Base-by-base conservation (phyloP, 1,284 basidiomycete genomes). In the Sporisorium sorghi region DNA sequence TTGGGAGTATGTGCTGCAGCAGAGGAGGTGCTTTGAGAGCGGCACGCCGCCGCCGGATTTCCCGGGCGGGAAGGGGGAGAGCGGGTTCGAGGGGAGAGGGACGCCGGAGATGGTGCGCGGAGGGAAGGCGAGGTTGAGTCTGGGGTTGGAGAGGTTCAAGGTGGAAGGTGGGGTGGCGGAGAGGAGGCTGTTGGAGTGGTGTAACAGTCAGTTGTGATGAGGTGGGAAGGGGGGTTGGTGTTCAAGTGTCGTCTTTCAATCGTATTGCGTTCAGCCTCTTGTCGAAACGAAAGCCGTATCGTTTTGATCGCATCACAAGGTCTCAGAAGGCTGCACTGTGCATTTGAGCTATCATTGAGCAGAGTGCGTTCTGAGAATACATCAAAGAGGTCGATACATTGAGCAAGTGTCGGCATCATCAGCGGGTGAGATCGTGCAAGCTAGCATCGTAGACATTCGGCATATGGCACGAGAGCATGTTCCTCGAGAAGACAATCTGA, bases 401-500 rank as follows among this genome's bases (percentile, higher is more conserved):
- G 26, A 4, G 24, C 5, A n/a, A n/a, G n/a, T n/a, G n/a, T n/a
- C n/a, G n/a, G 19, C 15, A 15, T 9, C 44, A n/a, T 19, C 11
- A 74, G 3, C 53, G 56, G 5, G 60, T 62, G 5, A 79, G 26
- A 24, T 57, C 60, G 35, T 77, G 68, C 47, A 79, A 51, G 4
- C 44, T 21, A 5, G 35, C 53, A 50, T 75, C 61, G 35, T 77
- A 77, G 6, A 63, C 88, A 76, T 91, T 88, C 21, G 90, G 90
- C 84, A 91, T 85, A 76, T 91, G 89, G 5, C 89, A 87, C 69
- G 89, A 90, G 60, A 93, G 86, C 92, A 93, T 93, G 79, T 91
- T 90, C 78, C 88, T 87, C 26, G 91, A 89, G 84, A 93, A 93
- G 10, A 93, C 88, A 58, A 93, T 90, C 85, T 93, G 92, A 21